phyloP scores from a whole-genome alignment of 106 monocot species.

The Platanthera guangdongensis region DNA sequence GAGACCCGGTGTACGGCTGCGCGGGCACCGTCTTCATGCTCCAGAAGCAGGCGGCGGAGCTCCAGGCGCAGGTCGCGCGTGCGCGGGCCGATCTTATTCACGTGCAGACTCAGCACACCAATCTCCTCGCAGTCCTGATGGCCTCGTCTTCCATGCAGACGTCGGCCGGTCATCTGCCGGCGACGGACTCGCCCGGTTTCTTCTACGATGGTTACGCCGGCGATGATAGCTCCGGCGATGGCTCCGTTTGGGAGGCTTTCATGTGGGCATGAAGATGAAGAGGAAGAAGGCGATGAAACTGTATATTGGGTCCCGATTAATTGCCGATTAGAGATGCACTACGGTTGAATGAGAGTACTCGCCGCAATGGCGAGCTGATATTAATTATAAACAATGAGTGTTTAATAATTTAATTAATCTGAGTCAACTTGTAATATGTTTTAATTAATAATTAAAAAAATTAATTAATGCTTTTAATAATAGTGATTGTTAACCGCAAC shows the following conservation, averaged over 20 bases:
- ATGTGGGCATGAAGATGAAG: constrained; percentile 12
- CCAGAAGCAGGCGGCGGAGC: constrained; percentile 43
- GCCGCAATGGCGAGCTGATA: too few relatives aligned
- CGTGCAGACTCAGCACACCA: constrained; percentile 25
- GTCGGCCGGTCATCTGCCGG: not conserved
- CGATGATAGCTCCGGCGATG: not conserved
- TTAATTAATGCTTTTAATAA: too few relatives aligned
- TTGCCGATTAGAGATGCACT: too few relatives aligned
- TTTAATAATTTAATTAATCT: too few relatives aligned
- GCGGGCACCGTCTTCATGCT: constrained; percentile 44
- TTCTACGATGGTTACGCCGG: constrained; percentile 1
- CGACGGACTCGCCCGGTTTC: not conserved
- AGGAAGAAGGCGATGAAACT: not conserved
- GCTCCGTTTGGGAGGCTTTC: constrained; percentile 13
- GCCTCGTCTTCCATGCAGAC: constrained; percentile 3
- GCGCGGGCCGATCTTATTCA: constrained; percentile 30
- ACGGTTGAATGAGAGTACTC: too few relatives aligned
- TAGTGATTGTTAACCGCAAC: too few relatives aligned
- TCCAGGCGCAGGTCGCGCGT: constrained; percentile 44
- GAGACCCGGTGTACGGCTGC: constrained; percentile 50
- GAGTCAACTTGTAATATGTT: too few relatives aligned
- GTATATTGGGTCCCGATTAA: too few relatives aligned
- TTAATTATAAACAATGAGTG: too few relatives aligned
- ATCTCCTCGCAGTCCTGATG: constrained; percentile 26
- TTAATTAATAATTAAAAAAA: too few relatives aligned